A percentile compares a stretch with the other conserved stretches of the same genome.
Evolutionary conservation across 2,329 filamentous ascomycete genomes (phyloP).

Genomic region (Alternaria sp.): DNA sequence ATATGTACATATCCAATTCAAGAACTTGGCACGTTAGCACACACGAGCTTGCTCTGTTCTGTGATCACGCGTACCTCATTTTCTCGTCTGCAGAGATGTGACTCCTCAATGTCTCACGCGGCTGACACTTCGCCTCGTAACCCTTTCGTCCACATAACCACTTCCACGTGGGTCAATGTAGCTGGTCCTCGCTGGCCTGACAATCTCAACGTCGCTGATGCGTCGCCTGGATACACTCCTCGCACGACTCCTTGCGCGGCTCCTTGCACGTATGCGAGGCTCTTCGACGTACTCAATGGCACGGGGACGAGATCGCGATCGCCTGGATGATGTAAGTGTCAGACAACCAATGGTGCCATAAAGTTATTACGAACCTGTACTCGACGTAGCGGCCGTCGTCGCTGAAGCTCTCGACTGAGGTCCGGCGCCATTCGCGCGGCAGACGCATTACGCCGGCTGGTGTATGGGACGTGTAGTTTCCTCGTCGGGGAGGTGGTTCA

Average conservation of each 20-base stretch:
- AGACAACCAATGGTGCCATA: neutral
- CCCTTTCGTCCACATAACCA: slow-evolving; percentile 33
- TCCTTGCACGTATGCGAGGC: slow-evolving; percentile 27
- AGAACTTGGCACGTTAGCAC: neutral
- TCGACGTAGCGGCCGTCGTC: slow-evolving; percentile 28
- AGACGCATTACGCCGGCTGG: slow-evolving; percentile 42
- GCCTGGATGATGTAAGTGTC: slow-evolving; percentile 7
- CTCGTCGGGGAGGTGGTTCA: slow-evolving; percentile 40
- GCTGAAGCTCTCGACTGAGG: slow-evolving; percentile 17
- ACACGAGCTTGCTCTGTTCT: neutral
- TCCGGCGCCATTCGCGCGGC: slow-evolving; percentile 40
- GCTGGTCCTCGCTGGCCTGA: slow-evolving; percentile 31
- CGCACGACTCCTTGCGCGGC: slow-evolving; percentile 17
- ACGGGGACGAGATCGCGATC: slow-evolving; percentile 25
- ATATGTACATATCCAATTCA: neutral
- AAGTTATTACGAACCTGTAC: slow-evolving; percentile 19
- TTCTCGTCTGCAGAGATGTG: neutral
- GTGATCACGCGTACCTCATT: neutral
- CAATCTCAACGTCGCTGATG: slow-evolving; percentile 31
- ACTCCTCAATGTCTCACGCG: slow-evolving; percentile 24
- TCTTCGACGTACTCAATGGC: slow-evolving; percentile 40
- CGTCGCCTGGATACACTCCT: slow-evolving; percentile 36
- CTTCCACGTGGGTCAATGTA: slow-evolving; percentile 31
- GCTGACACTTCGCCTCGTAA: slow-evolving; percentile 37
- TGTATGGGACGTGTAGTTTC: slow-evolving; percentile 41